Conservation (phyloP, 352 stramenopile genomes). For the Bremia lactucae region DNA sequence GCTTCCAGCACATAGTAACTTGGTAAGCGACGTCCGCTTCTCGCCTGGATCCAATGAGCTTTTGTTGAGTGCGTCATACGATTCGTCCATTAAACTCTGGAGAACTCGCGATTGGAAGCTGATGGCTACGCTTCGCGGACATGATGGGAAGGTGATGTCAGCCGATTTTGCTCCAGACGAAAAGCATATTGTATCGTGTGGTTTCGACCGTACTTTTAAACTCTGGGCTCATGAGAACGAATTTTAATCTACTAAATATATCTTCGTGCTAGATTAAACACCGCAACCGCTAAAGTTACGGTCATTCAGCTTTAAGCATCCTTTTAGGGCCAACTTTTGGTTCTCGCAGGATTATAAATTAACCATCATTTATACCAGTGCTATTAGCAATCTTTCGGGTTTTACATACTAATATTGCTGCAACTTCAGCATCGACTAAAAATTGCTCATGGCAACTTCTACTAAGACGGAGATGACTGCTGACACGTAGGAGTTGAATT, state of each 20-base stretch:
- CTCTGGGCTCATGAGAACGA: conserved; percentile 86
- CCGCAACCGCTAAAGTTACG: too few species aligned
- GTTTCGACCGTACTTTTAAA: conserved; percentile 89
- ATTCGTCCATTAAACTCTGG: conserved; percentile 92
- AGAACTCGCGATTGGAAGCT: conserved; percentile 89
- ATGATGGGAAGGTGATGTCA: conserved; percentile 93
- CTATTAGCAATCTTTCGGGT: too few species aligned
- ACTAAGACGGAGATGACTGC: conserved; percentile 20
- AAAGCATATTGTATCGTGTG: conserved; percentile 81
- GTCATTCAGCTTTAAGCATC: too few species aligned
- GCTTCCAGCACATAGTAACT: conserved; percentile 89
- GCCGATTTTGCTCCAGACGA: conserved; percentile 87
- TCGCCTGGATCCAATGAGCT: conserved; percentile 76
- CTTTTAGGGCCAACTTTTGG: too few species aligned
- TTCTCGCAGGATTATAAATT: too few species aligned
- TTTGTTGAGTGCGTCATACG: conserved; percentile 89
- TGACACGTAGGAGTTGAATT: conserved; percentile 37
- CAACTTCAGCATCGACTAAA: not conserved
- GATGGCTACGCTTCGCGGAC: conserved; percentile 81
- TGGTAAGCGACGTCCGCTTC: conserved; percentile 90
- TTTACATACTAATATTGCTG: too few species aligned
- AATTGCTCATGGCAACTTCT: conserved; percentile 27
- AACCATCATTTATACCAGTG: too few species aligned
- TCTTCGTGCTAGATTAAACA: too few species aligned
- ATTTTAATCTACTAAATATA: conserved; percentile 45